Evolutionary conservation across 2,329 filamentous ascomycete genomes (phyloP).

Genomic region (Fusarium sp.): DNA sequence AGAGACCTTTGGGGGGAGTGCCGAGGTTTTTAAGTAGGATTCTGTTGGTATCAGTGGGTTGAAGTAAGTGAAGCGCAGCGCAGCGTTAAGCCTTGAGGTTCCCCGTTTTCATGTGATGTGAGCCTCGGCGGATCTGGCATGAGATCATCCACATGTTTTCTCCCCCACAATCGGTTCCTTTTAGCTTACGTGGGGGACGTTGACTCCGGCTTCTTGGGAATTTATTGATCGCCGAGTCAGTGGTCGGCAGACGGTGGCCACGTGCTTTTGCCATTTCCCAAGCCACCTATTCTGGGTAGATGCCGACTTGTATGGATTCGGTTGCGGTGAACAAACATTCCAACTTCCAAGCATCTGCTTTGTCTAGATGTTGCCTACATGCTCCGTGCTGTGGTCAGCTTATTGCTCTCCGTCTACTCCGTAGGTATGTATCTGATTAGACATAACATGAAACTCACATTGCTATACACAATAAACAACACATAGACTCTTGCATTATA

Average conservation of each 20-base stretch:
- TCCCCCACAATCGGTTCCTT: conserved; percentile 24
- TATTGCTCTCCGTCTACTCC: no score
- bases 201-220: neutral
- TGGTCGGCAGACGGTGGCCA: conserved; percentile 22
- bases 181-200: conserved; percentile 13
- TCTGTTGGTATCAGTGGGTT: no score
- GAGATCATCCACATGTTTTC: conserved; percentile 34
- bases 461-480: no score
- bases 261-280: conserved; percentile 23
- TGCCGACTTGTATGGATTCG: no score
- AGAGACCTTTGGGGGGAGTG: conserved; percentile 31
- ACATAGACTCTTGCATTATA: no score
- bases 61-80: neutral
- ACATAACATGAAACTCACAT: no score
- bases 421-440: no score
- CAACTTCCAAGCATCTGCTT: no score
- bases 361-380: no score
- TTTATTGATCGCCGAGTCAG: conserved; percentile 26
- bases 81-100: neutral
- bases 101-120: conserved; percentile 26
- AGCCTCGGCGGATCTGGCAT: conserved; percentile 31
- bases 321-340: no score
- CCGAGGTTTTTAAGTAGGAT: conserved; percentile 37
- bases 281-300: neutral
- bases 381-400: no score